Base-by-base conservation (phyloP, 495 filamentous ascomycete genomes). In the Apiosordaria backusii region DNA sequence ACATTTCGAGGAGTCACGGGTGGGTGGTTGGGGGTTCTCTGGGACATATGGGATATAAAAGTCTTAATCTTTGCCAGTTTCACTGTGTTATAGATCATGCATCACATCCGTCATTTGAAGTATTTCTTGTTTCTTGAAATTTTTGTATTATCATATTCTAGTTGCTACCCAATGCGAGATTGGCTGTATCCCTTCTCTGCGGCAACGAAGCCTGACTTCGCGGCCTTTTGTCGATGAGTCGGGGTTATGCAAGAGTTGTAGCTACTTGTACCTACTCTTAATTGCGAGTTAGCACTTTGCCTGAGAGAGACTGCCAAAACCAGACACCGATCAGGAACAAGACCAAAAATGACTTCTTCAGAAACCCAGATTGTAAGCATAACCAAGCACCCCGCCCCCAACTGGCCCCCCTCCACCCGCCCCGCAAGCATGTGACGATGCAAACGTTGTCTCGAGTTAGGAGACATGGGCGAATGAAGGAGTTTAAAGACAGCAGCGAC, bases 281-380 rank as follows among this genome's bases (percentile, higher is more conserved):
- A 55, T 55, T 1, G 52, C 52, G n/a, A 25, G 35, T 65, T 53
- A 68, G 66, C 58, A 65, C 68, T 4, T 50, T 21, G 21, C 45
- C 6, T 27, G 19, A 27, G 2, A 19, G 6, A 60, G 16, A 19
- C 3, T 6, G 1, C 24, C 58, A 18, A 45, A 40, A 15, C 52
- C 16, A 26, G 13, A 50, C 3, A 10, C n/a, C 21, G 29, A 58
- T 54, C 53, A 59, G 0, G 59, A 60, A 23, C 64, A 50, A 64
- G 60, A 35, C 13, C 67, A 23, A 61, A 52, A 63, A 63, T 66
- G 64, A 4, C 50, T 71, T 67, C 68, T 70, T 82, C 80, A 82
- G 80, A 82, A 82, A 82, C 80, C 80, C 78, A 75, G 69, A 59
- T 67, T 81, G 67, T 81, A 79, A 82, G 78, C 80, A 82, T 60